A percentile compares a stretch with the other conserved stretches of the same genome.
Conservation (phyloP, 1,139 yeast species). For the Spathaspora jeffriesii region DNA sequence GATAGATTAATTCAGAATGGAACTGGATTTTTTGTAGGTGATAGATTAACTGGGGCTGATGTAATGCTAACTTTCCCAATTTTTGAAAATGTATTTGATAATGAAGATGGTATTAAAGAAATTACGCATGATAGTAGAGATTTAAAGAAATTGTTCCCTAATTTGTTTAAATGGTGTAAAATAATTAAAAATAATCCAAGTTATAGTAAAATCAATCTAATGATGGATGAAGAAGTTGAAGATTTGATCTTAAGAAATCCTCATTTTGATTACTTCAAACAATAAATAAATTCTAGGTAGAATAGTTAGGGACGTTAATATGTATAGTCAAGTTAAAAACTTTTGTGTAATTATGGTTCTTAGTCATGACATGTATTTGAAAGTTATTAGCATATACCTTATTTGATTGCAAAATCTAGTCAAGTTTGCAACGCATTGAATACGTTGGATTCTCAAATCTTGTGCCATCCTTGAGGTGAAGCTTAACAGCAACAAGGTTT, state of each 20-base stretch:
- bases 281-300: not conserved
- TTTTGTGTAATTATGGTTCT: too few relatives aligned
- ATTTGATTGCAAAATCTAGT: too few relatives aligned
- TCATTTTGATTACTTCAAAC: constrained; percentile 10
- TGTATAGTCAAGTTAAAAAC: not conserved
- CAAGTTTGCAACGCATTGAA: too few relatives aligned
- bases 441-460: too few relatives aligned
- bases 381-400: not conserved
- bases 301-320: not conserved
- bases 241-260: constrained; percentile 15
- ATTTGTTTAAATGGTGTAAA: constrained; percentile 40
- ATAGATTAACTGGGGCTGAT: constrained; percentile 60
- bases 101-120: constrained; percentile 35
- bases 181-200: constrained; percentile 30
- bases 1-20: constrained; percentile 35
- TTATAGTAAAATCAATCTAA: constrained; percentile 26
- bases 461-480: too few relatives aligned
- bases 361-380: too few relatives aligned
- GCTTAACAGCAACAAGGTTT: too few relatives aligned
- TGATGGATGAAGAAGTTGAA: constrained; percentile 30
- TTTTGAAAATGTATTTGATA: constrained; percentile 43
- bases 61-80: constrained; percentile 50
- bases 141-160: constrained; percentile 28
- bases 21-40: constrained; percentile 55
- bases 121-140: constrained; percentile 35